Percentiles rank a stretch among this genome's conserved stretches.
These are phyloP conservation scores for Cladosporium sp. DNA, from an alignment of 2,329 filamentous ascomycete genomes.

Conservation along the genomic window DNA sequence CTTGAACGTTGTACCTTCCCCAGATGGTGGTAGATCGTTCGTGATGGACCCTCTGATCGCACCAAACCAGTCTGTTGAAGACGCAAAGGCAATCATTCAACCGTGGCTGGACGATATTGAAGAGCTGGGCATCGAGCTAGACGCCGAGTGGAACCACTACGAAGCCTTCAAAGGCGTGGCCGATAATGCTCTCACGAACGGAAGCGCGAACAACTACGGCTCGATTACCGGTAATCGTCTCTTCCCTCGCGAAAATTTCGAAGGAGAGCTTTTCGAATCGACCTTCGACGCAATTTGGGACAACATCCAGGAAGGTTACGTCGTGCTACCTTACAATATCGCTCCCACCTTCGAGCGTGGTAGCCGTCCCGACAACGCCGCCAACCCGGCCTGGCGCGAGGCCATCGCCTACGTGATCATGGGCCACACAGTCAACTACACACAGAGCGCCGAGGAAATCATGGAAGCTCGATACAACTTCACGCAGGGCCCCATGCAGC, in stretches of 20 bases:
- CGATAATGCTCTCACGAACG: conserved; percentile 12
- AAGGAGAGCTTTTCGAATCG: conserved; percentile 8
- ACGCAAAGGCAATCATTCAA: conserved; percentile 21
- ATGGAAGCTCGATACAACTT: conserved; percentile 11
- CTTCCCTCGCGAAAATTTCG: conserved; percentile 11
- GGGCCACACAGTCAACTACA: neutral
- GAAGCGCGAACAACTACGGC: conserved; percentile 9
- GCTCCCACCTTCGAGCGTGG: neutral
- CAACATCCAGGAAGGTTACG: conserved; percentile 11
- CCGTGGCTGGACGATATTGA: conserved; percentile 12
- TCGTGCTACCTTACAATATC: conserved; percentile 13
- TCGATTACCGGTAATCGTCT: conserved; percentile 9
- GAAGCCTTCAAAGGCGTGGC: conserved; percentile 9
- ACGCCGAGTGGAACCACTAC: conserved; percentile 9
- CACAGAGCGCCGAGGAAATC: neutral
- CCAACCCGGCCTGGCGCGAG: conserved; percentile 16
- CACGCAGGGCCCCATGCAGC: conserved; percentile 8
- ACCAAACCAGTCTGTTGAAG: conserved; percentile 19
- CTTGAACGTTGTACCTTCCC: conserved; percentile 6
- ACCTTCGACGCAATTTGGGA: conserved; percentile 10
- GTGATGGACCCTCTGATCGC: conserved; percentile 31
- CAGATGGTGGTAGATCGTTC: conserved; percentile 15
- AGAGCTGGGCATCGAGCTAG: conserved; percentile 10
- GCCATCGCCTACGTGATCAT: conserved; percentile 14
- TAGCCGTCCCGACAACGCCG: conserved; percentile 9